Evolutionary conservation across 495 filamentous ascomycete genomes (phyloP).

Genomic region (Talaromyces ruber): DNA sequence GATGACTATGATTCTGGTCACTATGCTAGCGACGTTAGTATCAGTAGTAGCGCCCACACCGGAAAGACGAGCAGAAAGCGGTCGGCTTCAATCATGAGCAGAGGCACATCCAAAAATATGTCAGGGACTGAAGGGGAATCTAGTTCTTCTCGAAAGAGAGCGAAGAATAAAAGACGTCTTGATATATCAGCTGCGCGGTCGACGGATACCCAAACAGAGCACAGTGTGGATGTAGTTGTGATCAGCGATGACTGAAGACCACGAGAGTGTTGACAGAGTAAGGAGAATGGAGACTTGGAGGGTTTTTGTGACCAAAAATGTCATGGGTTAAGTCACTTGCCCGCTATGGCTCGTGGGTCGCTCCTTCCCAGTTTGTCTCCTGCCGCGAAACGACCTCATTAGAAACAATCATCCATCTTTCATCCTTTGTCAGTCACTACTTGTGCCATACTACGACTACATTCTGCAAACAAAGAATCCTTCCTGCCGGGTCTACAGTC

Average conservation of each 20-base stretch:
- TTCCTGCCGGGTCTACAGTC: not conserved
- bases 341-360: not conserved
- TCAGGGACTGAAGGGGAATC: not conserved
- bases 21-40: not conserved
- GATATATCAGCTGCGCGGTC: not conserved
- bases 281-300: not conserved
- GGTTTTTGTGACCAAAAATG: not conserved
- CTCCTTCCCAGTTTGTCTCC: conserved; percentile 1
- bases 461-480: not conserved
- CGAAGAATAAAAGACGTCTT: not conserved
- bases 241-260: not conserved
- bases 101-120: not conserved
- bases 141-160: conserved; percentile 7
- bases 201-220: not conserved
- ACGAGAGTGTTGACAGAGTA: not conserved
- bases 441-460: not conserved
- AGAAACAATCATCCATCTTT: not conserved
- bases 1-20: conserved; percentile 6
- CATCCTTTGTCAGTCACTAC: not conserved
- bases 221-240: not conserved
- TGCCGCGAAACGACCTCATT: not conserved
- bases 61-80: not conserved
- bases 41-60: not conserved
- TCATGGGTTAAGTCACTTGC: not conserved
- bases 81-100: not conserved